phyloP scores from a whole-genome alignment of 192 early-diverging fungal species.

The Thamnidium elegans region DNA sequence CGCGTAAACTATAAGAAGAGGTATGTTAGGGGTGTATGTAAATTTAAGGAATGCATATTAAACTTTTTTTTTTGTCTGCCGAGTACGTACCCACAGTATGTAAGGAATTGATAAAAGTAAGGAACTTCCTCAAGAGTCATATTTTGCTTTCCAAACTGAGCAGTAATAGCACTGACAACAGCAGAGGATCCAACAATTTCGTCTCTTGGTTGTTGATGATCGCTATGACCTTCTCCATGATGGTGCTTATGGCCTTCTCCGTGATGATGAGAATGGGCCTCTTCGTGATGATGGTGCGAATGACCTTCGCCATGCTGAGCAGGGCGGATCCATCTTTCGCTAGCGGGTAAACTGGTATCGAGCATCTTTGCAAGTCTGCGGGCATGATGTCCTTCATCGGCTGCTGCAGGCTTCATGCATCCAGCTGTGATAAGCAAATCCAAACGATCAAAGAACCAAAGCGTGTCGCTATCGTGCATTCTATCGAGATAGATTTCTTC shows the following conservation, averaged over 20 bases:
- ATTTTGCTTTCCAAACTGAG: slow-evolving; percentile 7
- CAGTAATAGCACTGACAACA: background rate
- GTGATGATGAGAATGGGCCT: no score
- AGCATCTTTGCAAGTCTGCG: background rate
- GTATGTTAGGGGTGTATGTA: background rate
- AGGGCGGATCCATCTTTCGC: background rate
- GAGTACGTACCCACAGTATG: slow-evolving; percentile 1
- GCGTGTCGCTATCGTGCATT: background rate
- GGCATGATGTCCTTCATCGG: background rate
- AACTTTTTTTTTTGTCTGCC: background rate
- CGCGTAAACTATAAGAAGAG: background rate
- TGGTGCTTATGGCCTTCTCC: background rate
- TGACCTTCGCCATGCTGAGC: background rate
- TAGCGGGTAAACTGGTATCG: background rate
- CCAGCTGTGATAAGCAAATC: background rate
- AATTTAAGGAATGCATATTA: no score
- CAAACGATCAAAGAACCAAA: slow-evolving; percentile 21
- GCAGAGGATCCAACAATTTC: background rate
- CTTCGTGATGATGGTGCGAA: background rate
- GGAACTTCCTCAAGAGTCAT: slow-evolving; percentile 1
- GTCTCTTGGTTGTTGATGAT: no score
- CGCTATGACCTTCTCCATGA: no score
- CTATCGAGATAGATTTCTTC: slow-evolving; percentile 9
- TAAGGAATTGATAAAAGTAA: slow-evolving; percentile 1
- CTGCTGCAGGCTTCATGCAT: background rate